These are phyloP conservation scores for Brettanomyces naardenensis DNA, from an alignment of 805 yeast genomes.

Conservation along the genomic window DNA sequence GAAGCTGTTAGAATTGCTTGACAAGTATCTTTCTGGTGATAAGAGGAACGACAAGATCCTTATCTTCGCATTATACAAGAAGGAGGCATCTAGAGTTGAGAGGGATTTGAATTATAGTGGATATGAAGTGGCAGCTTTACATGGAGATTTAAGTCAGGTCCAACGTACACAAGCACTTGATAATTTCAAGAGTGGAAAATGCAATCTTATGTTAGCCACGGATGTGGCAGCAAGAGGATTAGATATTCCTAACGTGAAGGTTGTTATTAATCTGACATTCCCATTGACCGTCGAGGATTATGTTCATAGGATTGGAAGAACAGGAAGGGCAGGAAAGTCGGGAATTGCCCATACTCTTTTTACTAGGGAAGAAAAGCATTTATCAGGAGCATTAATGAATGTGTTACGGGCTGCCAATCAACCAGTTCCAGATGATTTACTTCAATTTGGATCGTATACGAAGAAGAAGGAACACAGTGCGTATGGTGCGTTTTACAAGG, in stretches of 20 bases:
- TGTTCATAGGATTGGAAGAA: slow-evolving; percentile 95
- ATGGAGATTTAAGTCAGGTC: slow-evolving; percentile 88
- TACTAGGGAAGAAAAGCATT: slow-evolving; percentile 94
- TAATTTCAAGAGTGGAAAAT: slow-evolving; percentile 73
- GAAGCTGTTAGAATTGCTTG: slow-evolving; percentile 61
- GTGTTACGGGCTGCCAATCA: slow-evolving; percentile 91
- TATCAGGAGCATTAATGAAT: slow-evolving; percentile 89
- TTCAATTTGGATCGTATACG: slow-evolving; percentile 95
- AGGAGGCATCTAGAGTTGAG: slow-evolving; percentile 92
- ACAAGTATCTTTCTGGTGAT: slow-evolving; percentile 62
- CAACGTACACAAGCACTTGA: slow-evolving; percentile 87
- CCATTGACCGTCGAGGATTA: slow-evolving; percentile 96
- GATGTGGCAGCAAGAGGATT: slow-evolving; percentile 98
- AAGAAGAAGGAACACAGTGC: slow-evolving; percentile 96
- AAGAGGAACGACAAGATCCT: slow-evolving; percentile 71
- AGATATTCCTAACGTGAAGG: slow-evolving; percentile 95
- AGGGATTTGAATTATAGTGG: slow-evolving; percentile 64
- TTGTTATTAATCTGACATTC: slow-evolving; percentile 90
- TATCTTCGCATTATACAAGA: slow-evolving; percentile 90
- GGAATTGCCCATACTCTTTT: slow-evolving; percentile 94
- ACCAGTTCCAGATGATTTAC: slow-evolving; percentile 88
- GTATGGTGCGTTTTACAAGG: slow-evolving; percentile 96
- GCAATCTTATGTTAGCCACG: slow-evolving; percentile 80
- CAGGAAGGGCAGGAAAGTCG: slow-evolving; percentile 94
- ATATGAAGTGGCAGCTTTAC: slow-evolving; percentile 83